Conservation (phyloP, 2,329 filamentous ascomycete genomes). For the Escovopsis sp. region DNA sequence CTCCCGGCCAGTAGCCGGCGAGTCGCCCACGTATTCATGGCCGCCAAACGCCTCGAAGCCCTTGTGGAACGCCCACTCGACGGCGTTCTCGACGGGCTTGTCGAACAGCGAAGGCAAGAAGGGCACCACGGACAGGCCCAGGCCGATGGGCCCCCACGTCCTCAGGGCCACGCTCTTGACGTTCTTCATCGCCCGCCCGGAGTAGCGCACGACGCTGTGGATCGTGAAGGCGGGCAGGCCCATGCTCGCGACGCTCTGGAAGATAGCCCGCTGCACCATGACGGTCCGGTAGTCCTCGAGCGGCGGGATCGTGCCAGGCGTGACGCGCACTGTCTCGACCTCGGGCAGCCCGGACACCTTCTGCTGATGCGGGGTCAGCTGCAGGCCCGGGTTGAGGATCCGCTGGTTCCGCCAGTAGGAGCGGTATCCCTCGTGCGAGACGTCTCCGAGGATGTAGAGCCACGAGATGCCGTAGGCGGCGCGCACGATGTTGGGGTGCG, state of each 20-base stretch:
- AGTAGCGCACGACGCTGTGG: slow-evolving; percentile 83
- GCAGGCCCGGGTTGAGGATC: slow-evolving; percentile 51
- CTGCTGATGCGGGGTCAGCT: slow-evolving; percentile 35
- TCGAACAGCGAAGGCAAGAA: slow-evolving; percentile 78
- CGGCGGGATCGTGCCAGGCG: slow-evolving; percentile 40
- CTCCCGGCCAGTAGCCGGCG: slow-evolving; percentile 38
- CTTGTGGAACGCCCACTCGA: slow-evolving; percentile 81
- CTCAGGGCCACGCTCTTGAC: slow-evolving; percentile 60
- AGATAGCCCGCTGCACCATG: slow-evolving; percentile 80
- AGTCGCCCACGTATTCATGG: slow-evolving; percentile 36
- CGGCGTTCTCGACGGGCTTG: slow-evolving; percentile 78
- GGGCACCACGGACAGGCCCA: slow-evolving; percentile 64
- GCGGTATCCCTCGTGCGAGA: slow-evolving; percentile 88
- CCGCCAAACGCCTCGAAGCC: slow-evolving; percentile 63
- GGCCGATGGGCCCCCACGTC: slow-evolving; percentile 82
- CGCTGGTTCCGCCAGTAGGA: slow-evolving; percentile 79
- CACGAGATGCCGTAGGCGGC: slow-evolving; percentile 83
- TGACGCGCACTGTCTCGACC: slow-evolving; percentile 12
- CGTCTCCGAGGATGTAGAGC: slow-evolving; percentile 84
- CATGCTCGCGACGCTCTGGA: slow-evolving; percentile 87
- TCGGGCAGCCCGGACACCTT: slow-evolving; percentile 31
- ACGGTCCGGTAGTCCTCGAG: slow-evolving; percentile 84
- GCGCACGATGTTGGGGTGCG: slow-evolving; percentile 69
- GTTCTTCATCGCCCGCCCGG: slow-evolving; percentile 71
- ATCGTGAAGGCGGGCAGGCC: slow-evolving; percentile 87